phyloP scores from a whole-genome alignment of 495 filamentous ascomycete genomes.

The Copromyces sp. region DNA sequence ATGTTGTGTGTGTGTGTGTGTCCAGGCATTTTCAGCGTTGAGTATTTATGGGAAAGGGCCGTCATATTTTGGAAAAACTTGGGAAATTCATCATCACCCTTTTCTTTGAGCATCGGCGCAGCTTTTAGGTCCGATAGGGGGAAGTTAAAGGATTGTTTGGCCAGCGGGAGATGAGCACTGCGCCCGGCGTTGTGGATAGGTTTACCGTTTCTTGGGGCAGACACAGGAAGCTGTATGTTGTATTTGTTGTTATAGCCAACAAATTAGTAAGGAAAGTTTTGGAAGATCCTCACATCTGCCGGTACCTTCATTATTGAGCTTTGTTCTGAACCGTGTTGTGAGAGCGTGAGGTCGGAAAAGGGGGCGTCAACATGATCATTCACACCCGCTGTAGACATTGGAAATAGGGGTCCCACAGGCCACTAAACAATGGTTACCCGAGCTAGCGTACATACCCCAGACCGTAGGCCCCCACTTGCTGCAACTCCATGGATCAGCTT shows the following conservation, averaged over 20 bases:
- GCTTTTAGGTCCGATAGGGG: neutral
- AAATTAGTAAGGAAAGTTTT: neutral
- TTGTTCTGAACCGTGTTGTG: neutral
- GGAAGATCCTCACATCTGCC: neutral
- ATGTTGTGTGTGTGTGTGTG: neutral
- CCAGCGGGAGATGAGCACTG: neutral
- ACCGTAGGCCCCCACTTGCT: neutral
- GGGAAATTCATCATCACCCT: neutral
- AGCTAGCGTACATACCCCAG: neutral
- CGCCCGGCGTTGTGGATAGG: neutral
- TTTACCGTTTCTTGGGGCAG: neutral
- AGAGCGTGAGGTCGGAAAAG: neutral
- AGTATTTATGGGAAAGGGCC: neutral
- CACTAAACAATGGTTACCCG: neutral
- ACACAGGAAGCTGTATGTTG: neutral
- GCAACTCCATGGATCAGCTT: neutral
- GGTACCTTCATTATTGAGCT: neutral
- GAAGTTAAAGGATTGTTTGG: neutral
- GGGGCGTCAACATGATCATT: neutral
- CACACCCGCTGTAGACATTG: neutral
- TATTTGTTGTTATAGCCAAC: neutral
- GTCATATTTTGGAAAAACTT: neutral
- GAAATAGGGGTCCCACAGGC: neutral
- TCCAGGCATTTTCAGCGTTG: neutral
- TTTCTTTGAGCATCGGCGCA: neutral